phyloP scores from a whole-genome alignment of 2,329 filamentous ascomycete genomes.

The Dothidotthia symphoricarpi region DNA sequence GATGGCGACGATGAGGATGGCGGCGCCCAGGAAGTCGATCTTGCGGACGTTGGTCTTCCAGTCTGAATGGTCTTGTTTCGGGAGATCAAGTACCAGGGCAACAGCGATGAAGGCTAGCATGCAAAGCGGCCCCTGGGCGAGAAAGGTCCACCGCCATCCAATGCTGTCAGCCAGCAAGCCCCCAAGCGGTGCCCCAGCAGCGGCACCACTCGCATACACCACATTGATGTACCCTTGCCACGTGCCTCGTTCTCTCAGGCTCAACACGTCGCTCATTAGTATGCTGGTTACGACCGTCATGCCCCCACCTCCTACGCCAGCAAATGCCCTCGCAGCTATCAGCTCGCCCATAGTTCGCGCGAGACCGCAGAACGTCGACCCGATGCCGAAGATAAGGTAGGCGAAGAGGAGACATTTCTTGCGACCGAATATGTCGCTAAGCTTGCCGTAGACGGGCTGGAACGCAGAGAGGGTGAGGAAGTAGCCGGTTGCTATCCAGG shows the following conservation, averaged over 20 bases:
- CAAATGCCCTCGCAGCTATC: conserved; percentile 62
- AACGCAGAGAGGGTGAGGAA: conserved; percentile 73
- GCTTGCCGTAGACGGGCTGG: conserved; percentile 71
- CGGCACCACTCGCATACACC: conserved; percentile 66
- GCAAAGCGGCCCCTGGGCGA: conserved; percentile 68
- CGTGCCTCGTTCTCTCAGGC: conserved; percentile 65
- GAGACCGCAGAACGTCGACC: conserved; percentile 63
- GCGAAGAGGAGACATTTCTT: conserved; percentile 64
- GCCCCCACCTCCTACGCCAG: conserved; percentile 67
- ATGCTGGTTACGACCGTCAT: conserved; percentile 70
- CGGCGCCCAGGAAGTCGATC: conserved; percentile 72
- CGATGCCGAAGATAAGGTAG: conserved; percentile 64
- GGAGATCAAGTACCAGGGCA: conserved; percentile 61
- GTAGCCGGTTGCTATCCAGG: conserved; percentile 69
- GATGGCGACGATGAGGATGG: conserved; percentile 64
- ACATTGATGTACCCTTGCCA: conserved; percentile 77
- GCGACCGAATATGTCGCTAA: conserved; percentile 69
- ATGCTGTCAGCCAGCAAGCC: conserved; percentile 70
- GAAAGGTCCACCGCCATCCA: conserved; percentile 76
- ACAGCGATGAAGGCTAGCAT: conserved; percentile 64
- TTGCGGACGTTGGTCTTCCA: conserved; percentile 65
- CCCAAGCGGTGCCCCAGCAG: conserved; percentile 66
- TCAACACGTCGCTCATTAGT: conserved; percentile 68
- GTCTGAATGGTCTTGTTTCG: conserved; percentile 56
- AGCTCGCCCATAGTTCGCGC: conserved; percentile 64